Percentiles rank a stretch among this genome's conserved stretches.
These are phyloP conservation scores for Flaveria robusta DNA, from an alignment of 129 eudicot species.

Conservation along the genomic window DNA sequence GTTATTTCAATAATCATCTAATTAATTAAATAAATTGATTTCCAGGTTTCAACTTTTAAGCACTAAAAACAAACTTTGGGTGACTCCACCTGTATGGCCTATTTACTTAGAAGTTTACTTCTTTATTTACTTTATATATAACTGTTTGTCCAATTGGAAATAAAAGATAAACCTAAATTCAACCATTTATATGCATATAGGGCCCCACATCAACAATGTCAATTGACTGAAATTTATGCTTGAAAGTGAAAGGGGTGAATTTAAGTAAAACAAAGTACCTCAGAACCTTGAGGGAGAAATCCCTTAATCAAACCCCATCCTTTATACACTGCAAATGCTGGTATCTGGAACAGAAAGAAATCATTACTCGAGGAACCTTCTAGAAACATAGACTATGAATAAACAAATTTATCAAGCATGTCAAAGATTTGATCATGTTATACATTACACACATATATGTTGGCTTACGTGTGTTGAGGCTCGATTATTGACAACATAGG, in stretches of 20 bases:
- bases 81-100: background rate
- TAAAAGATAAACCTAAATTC: background rate
- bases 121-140: too few species aligned
- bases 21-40: background rate
- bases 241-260: background rate
- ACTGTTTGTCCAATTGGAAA: too few species aligned
- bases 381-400: background rate
- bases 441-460: background rate
- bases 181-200: too few species aligned
- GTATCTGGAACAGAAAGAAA: conserved; percentile 56
- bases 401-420: background rate
- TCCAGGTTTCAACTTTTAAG: background rate
- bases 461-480: background rate
- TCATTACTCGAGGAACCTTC: background rate
- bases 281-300: conserved; percentile 68
- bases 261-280: conserved; percentile 46
- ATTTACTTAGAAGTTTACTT: background rate
- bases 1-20: background rate
- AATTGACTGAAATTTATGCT: background rate
- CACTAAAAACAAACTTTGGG: background rate
- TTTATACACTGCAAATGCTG: conserved; percentile 83
- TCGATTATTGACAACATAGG: background rate
- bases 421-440: background rate
- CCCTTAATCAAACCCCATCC: conserved; percentile 78
- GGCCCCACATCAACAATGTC: background rate